These are phyloP conservation scores for Ceratobasidium theobromae DNA, from an alignment of 1,284 basidiomycete genomes.

Conservation along the genomic window DNA sequence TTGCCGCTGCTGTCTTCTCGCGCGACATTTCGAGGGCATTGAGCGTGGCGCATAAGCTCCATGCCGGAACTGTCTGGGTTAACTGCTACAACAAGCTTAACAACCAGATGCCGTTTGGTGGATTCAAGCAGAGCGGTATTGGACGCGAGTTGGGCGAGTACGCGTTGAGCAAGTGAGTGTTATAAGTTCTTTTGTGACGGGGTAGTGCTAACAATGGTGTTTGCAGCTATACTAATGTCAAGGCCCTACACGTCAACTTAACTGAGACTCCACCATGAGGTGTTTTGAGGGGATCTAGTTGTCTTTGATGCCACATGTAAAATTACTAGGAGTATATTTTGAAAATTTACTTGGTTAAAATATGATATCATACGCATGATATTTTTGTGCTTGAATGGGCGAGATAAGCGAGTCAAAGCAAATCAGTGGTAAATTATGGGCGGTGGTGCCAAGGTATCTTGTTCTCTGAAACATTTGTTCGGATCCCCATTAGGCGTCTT, in stretches of 20 bases:
- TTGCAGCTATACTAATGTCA: slow-evolving; percentile 78
- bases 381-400: too few relatives aligned
- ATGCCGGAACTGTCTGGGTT: slow-evolving; percentile 83
- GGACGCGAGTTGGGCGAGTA: slow-evolving; percentile 86
- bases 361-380: too few relatives aligned
- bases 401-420: too few relatives aligned
- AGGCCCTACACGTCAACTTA: slow-evolving; percentile 82
- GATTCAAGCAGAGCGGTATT: slow-evolving; percentile 84
- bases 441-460: too few relatives aligned
- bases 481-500: too few relatives aligned
- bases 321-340: neutral
- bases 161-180: slow-evolving; percentile 63
- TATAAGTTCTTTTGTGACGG: slow-evolving; percentile 15
- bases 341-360: too few relatives aligned
- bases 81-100: slow-evolving; percentile 75
- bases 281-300: neutral
- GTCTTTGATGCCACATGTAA: neutral
- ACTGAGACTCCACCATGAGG: slow-evolving; percentile 36
- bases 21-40: slow-evolving; percentile 76
- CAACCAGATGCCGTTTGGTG: slow-evolving; percentile 77
- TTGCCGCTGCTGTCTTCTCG: slow-evolving; percentile 86
- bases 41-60: slow-evolving; percentile 70
- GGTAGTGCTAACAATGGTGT: neutral
- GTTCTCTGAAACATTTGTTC: too few relatives aligned
- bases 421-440: too few relatives aligned